Evolutionary conservation across 2,329 filamentous ascomycete genomes (phyloP).

Genomic region (Parascedosporium putredinis): DNA sequence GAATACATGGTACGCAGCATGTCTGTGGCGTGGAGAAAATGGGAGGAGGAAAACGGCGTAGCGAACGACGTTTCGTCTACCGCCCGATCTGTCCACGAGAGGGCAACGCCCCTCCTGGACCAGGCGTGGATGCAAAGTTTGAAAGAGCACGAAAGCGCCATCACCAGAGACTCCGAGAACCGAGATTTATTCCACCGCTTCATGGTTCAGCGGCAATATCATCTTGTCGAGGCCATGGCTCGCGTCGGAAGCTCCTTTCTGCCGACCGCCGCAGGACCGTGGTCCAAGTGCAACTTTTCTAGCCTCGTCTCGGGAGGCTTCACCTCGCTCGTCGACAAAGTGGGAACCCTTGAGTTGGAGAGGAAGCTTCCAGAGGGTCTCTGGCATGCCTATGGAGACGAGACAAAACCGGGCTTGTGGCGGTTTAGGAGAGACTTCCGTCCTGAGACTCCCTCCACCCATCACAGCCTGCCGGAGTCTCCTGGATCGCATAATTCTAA

Average conservation of each 20-base stretch:
- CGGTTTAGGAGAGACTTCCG: too few relatives aligned
- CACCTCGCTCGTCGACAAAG: slow-evolving; percentile 12
- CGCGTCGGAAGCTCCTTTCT: slow-evolving; percentile 12
- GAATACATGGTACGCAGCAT: neutral
- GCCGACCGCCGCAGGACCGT: neutral
- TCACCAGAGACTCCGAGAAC: neutral
- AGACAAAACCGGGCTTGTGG: slow-evolving; percentile 13
- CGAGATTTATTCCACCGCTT: neutral
- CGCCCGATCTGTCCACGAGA: too few relatives aligned
- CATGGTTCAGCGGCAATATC: slow-evolving; percentile 14
- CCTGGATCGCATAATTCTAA: too few relatives aligned
- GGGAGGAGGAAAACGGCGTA: neutral
- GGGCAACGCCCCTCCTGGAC: neutral
- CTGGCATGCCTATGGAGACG: slow-evolving; percentile 14
- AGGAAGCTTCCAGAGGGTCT: slow-evolving; percentile 9
- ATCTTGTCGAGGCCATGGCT: slow-evolving; percentile 14
- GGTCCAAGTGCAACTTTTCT: neutral
- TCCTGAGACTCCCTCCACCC: too few relatives aligned
- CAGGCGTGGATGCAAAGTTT: slow-evolving; percentile 8
- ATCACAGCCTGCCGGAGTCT: too few relatives aligned
- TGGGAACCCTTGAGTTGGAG: slow-evolving; percentile 11
- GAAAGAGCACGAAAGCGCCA: slow-evolving; percentile 9
- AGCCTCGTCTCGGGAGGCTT: slow-evolving; percentile 14
- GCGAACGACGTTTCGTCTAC: neutral
- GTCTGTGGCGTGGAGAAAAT: neutral